Evolutionary conservation across 257 asterid genomes (phyloP).

Genomic region (Lavandula angustifolia): DNA sequence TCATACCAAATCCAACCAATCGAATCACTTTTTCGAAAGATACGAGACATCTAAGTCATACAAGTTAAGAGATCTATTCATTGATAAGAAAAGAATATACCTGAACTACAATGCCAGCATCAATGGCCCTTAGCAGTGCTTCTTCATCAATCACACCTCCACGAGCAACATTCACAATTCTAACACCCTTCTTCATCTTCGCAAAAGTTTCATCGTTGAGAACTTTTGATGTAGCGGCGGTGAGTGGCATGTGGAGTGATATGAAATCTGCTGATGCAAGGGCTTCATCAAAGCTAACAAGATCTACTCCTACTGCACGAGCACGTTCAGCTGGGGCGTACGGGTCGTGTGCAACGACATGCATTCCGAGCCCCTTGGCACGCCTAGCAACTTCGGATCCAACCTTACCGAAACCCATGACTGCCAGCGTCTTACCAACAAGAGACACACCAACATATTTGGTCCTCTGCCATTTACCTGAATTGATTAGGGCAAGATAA

Average conservation of each 20-base stretch:
- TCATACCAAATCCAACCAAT: too few relatives aligned
- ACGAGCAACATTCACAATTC: constrained; percentile 93
- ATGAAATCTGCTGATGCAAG: constrained; percentile 74
- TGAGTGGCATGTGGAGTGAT: constrained; percentile 94
- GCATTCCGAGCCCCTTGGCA: constrained; percentile 96
- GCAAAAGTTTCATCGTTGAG: constrained; percentile 83
- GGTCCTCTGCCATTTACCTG: constrained; percentile 91
- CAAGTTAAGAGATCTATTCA: too few relatives aligned
- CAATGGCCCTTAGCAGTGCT: constrained; percentile 81
- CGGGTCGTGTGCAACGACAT: constrained; percentile 91
- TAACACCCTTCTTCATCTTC: constrained; percentile 91
- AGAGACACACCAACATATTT: constrained; percentile 95
- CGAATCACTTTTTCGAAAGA: too few relatives aligned
- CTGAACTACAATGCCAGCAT: constrained; percentile 93
- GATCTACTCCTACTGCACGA: constrained; percentile 84
- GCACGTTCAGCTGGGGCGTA: constrained; percentile 96
- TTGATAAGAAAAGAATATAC: constrained; percentile 38
- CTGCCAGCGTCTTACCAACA: constrained; percentile 90
- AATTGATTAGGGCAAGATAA: constrained; percentile 14
- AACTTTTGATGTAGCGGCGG: constrained; percentile 70
- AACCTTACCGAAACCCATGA: constrained; percentile 96
- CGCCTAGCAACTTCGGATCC: constrained; percentile 97
- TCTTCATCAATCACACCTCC: constrained; percentile 98
- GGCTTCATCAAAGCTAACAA: constrained; percentile 89
- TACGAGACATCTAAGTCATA: too few relatives aligned